Base-by-base conservation (phyloP, 768 basidiomycete species). In the Trametes cingulata region DNA sequence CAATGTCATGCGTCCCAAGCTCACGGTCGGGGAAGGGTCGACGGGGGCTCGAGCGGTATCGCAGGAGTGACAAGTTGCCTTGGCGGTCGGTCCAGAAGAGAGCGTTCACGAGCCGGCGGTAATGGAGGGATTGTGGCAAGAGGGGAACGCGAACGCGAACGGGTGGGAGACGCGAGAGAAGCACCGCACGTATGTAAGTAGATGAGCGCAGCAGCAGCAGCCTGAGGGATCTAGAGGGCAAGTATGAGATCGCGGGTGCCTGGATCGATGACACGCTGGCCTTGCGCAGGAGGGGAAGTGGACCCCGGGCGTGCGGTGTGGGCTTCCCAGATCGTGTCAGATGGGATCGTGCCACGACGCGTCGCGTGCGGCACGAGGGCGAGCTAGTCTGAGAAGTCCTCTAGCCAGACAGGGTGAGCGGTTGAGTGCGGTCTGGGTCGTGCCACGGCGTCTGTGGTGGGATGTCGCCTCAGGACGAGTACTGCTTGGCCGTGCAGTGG, bases 211-310 rank as follows among this genome's bases (percentile, higher is more conserved):
- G 48, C 35, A 36, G 50, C 50, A 39, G 19, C 7, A 33, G 33
- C 10, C 20, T 45, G 35, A 27, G 35, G 24, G 36, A 56, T 56
- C n/a, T n/a, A 33, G 29, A 33, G 10, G 10, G 29, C 29, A 10
- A 33, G 29, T 33, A 57, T 57, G 56, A 57, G 56, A 57, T 57
- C 40, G 47, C 39, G 56, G 25, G 56, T 57, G 47, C 56, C 56
- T 57, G 46, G 56, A 50, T 49, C 56, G 36, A 49, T 40, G 47
- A 40, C 37, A 36, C 24, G 22, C 36, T 19, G 14, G 39, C 33
- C 33, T 13, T 41, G 48, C 56, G 7, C 12, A 25, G 36, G 17
- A 47, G 40, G 56, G 56, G 27, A 57, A 50, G 39, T 50, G 37
- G 37, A 19, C 37, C 13, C 55, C 56, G 37, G 39, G 27, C 24